Evolutionary conservation across 108 stramenopile species (phyloP).

Genomic region (Nitzschia sp.): DNA sequence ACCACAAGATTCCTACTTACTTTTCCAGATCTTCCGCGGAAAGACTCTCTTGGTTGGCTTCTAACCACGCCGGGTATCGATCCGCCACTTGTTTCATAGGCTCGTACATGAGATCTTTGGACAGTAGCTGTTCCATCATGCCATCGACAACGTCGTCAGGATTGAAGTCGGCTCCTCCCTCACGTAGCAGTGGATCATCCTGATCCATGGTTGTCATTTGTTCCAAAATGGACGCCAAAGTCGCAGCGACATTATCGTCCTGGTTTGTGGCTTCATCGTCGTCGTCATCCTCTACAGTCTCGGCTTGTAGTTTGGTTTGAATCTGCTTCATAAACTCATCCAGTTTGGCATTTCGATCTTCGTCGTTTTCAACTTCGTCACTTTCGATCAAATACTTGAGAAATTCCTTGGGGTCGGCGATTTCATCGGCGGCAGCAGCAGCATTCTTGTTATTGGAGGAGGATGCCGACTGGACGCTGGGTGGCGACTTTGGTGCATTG

Average conservation of each 20-base stretch:
- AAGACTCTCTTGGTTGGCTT: conserved; percentile 55
- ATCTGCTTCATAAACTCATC: conserved; percentile 23
- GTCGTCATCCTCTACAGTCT: conserved; percentile 2
- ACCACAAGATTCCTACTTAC: conserved; percentile 16
- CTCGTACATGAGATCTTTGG: conserved; percentile 95
- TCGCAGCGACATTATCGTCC: conserved; percentile 10
- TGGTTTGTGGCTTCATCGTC: too few relatives aligned
- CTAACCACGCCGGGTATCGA: conserved; percentile 94
- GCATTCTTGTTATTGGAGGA: too few relatives aligned
- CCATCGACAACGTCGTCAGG: conserved; percentile 86
- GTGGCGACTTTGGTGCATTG: background rate
- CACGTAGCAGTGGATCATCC: conserved; percentile 6
- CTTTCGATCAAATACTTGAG: conserved; percentile 2
- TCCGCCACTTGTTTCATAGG: conserved; percentile 89
- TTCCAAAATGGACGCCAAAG: conserved; percentile 29
- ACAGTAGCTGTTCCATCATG: conserved; percentile 89
- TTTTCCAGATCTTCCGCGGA: conserved; percentile 57
- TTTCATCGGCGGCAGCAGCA: background rate
- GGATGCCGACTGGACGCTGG: too few relatives aligned
- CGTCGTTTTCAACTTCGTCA: conserved; percentile 25
- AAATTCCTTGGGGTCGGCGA: conserved; percentile 3
- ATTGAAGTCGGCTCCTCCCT: conserved; percentile 16
- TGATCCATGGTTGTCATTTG: conserved; percentile 21
- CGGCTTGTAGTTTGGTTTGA: conserved; percentile 11
- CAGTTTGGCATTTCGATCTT: conserved; percentile 3